Percentiles rank a stretch among this genome's conserved stretches.
Evolutionary conservation across 352 stramenopile genomes (phyloP).

Genomic region (Bremia lactucae): DNA sequence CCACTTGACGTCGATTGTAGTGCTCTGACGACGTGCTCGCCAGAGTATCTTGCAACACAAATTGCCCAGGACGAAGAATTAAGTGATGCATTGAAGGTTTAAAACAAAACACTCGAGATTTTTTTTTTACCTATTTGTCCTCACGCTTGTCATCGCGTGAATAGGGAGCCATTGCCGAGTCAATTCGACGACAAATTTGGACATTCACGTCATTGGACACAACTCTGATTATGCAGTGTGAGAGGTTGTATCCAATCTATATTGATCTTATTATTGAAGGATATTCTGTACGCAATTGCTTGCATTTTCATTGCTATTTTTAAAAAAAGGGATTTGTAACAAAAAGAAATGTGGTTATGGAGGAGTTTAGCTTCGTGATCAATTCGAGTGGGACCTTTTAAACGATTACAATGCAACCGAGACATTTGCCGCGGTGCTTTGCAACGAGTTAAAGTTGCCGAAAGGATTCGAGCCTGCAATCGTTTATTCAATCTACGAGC

Average conservation of each 20-base stretch:
- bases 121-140: neutral
- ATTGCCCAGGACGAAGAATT: slow-evolving; percentile 59
- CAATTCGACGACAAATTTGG: slow-evolving; percentile 56
- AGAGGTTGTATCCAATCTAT: slow-evolving; percentile 50
- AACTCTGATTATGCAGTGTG: slow-evolving; percentile 6
- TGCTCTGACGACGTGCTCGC: slow-evolving; percentile 19
- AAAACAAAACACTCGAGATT: neutral
- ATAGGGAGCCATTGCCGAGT: slow-evolving; percentile 56
- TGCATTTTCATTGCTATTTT: neutral
- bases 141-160: neutral
- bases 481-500: slow-evolving; percentile 63
- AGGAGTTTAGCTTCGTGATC: slow-evolving; percentile 67
- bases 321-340: neutral
- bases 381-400: slow-evolving; percentile 74
- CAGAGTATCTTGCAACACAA: slow-evolving; percentile 41
- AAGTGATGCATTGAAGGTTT: slow-evolving; percentile 30
- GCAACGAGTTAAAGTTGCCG: slow-evolving; percentile 46
- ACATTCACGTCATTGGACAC: slow-evolving; percentile 41
- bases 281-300: slow-evolving; percentile 32
- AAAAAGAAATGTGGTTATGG: neutral
- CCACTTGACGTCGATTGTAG: slow-evolving; percentile 8
- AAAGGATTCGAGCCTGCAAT: slow-evolving; percentile 46
- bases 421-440: slow-evolving; percentile 43
- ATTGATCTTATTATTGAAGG: slow-evolving; percentile 62
- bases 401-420: slow-evolving; percentile 37